phyloP scores from a whole-genome alignment of 2,329 filamentous ascomycete species.

The Neonectria punicea region DNA sequence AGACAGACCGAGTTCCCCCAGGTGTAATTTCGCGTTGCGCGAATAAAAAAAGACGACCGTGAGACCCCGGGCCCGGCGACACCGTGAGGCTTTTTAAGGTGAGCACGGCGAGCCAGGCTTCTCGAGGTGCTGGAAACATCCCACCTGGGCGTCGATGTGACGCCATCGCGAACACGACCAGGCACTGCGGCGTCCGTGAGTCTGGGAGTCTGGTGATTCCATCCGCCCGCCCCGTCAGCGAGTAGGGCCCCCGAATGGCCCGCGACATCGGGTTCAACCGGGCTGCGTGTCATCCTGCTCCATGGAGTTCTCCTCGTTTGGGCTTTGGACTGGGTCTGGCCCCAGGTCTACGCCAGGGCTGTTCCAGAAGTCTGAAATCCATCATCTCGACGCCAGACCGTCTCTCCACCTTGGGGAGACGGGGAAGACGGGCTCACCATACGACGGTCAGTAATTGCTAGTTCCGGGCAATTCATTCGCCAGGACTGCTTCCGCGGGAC shows the following conservation, averaged over 20 bases:
- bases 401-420: slow-evolving; percentile 20
- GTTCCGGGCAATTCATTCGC: slow-evolving; percentile 6
- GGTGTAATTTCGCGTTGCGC: slow-evolving; percentile 29
- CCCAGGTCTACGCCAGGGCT: slow-evolving; percentile 8
- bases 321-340: slow-evolving; percentile 7
- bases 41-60: slow-evolving; percentile 30
- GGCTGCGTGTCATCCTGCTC: slow-evolving; percentile 27
- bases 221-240: slow-evolving; percentile 19
- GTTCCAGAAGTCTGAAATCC: slow-evolving; percentile 18
- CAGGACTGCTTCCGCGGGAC: slow-evolving; percentile 8
- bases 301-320: slow-evolving; percentile 2
- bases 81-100: slow-evolving; percentile 37
- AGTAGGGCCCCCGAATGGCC: slow-evolving; percentile 19
- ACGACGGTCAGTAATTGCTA: slow-evolving; percentile 10
- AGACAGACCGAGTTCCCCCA: neutral
- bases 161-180: slow-evolving; percentile 29
- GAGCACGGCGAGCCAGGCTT: slow-evolving; percentile 31
- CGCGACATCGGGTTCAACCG: slow-evolving; percentile 39
- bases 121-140: slow-evolving; percentile 32
- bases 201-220: slow-evolving; percentile 33
- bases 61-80: slow-evolving; percentile 26
- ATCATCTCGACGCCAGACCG: slow-evolving; percentile 1
- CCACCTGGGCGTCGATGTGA: slow-evolving; percentile 34
- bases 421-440: slow-evolving; percentile 2
- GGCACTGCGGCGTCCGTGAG: slow-evolving; percentile 25